phyloP scores from a whole-genome alignment of 371 early-diverging fungal species.

The Syncephalastrum contaminatum region DNA sequence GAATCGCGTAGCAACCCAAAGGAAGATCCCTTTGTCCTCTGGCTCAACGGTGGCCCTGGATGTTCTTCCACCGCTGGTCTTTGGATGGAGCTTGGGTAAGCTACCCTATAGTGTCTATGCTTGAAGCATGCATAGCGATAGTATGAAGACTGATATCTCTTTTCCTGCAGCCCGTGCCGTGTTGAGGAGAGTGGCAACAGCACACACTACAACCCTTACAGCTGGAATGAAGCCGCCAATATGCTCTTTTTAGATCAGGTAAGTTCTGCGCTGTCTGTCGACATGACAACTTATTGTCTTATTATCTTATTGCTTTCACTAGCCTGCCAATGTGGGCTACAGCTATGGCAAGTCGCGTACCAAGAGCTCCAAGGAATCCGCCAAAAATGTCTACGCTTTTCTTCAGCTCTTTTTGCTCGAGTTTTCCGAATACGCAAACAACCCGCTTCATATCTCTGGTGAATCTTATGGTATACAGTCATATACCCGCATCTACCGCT shows the following conservation, averaged over 20 bases:
- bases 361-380: constrained; percentile 47
- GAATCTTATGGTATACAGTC: constrained; percentile 52
- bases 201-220: constrained; percentile 57
- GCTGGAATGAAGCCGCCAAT: constrained; percentile 82
- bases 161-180: constrained; percentile 52
- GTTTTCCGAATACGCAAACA: constrained; percentile 48
- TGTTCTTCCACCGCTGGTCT: constrained; percentile 76
- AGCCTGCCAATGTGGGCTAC: constrained; percentile 80
- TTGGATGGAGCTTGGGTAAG: constrained; percentile 75
- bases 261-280: background rate
- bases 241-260: constrained; percentile 80
- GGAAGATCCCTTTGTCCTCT: constrained; percentile 77
- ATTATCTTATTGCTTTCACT: too few species aligned
- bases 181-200: constrained; percentile 56
- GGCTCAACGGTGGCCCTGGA: constrained; percentile 83
- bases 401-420: constrained; percentile 68
- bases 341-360: constrained; percentile 65
- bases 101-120: background rate
- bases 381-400: constrained; percentile 59
- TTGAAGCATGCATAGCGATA: background rate
- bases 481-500: too few species aligned
- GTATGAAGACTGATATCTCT: background rate
- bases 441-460: constrained; percentile 55
- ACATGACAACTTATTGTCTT: background rate
- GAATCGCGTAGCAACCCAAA: constrained; percentile 71